phyloP scores from a whole-genome alignment of 1,284 basidiomycete genomes.

The Ceraceosorus guamensis region DNA sequence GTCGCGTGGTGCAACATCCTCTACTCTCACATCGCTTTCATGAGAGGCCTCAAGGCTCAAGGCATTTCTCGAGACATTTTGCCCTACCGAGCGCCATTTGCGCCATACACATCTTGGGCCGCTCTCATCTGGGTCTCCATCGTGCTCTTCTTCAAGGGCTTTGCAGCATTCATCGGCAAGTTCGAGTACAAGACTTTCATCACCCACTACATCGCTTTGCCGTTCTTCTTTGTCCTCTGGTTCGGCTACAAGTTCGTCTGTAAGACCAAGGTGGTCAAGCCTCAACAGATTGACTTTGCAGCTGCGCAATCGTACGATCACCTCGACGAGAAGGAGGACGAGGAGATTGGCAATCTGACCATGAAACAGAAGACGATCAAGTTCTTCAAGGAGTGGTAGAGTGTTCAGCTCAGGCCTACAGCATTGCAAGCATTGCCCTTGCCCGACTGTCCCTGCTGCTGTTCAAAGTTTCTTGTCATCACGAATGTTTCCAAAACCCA shows the following conservation, averaged over 20 bases:
- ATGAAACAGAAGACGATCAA: background rate
- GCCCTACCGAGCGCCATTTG: slow-evolving; percentile 51
- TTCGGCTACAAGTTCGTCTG: slow-evolving; percentile 35
- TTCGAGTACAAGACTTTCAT: slow-evolving; percentile 63
- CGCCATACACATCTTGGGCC: slow-evolving; percentile 55
- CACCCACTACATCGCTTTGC: slow-evolving; percentile 53
- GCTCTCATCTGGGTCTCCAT: slow-evolving; percentile 55
- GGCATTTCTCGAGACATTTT: slow-evolving; percentile 62
- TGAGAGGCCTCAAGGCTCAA: slow-evolving; percentile 66
- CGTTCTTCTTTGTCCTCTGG: slow-evolving; percentile 28
- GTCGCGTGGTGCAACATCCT: slow-evolving; percentile 58
- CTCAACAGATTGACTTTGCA: slow-evolving; percentile 35
- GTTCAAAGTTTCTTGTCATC: no score
- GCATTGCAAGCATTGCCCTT: no score
- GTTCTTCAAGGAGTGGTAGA: background rate
- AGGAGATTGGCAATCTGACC: slow-evolving; percentile 15
- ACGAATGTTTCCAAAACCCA: no score
- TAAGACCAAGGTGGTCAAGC: slow-evolving; percentile 20
- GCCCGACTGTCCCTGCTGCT: no score
- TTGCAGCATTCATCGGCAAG: slow-evolving; percentile 53
- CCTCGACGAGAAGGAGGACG: slow-evolving; percentile 19
- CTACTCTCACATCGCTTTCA: slow-evolving; percentile 71
- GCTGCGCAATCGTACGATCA: slow-evolving; percentile 27
- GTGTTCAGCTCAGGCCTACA: no score
- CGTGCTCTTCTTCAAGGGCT: slow-evolving; percentile 61